Conservation (phyloP, 306 rosid species). For the Trichosanthes truncata region DNA sequence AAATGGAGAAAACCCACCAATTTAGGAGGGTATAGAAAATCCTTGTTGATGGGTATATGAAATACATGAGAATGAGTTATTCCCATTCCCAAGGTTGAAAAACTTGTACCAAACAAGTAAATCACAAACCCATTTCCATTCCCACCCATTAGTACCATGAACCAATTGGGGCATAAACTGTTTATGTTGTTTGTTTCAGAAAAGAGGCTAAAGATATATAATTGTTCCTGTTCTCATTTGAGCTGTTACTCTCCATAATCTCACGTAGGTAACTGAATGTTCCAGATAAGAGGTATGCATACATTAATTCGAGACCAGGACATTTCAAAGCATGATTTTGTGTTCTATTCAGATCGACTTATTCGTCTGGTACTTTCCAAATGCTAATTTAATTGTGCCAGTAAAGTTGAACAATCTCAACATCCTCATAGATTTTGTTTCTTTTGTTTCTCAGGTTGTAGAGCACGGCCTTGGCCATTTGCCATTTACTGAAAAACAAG, state of each 20-base stretch:
- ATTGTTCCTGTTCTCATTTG: neutral
- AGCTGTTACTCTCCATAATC: slow-evolving; percentile 11
- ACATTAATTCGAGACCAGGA: slow-evolving; percentile 83
- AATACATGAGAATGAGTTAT: too few relatives aligned
- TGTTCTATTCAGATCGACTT: slow-evolving; percentile 93
- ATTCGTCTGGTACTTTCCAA: slow-evolving; percentile 65
- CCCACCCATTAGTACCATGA: too few relatives aligned
- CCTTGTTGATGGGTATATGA: too few relatives aligned
- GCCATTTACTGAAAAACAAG: slow-evolving; percentile 96
- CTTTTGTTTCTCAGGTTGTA: slow-evolving; percentile 55
- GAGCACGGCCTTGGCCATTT: slow-evolving; percentile 98
- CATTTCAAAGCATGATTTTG: slow-evolving; percentile 89
- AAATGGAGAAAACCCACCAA: too few relatives aligned
- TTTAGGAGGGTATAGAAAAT: too few relatives aligned
- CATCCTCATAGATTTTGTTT: neutral
- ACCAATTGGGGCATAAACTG: too few relatives aligned
- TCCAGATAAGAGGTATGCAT: slow-evolving; percentile 97
- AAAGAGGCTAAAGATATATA: neutral
- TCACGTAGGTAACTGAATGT: slow-evolving; percentile 23
- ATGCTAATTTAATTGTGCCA: neutral
- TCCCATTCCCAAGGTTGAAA: too few relatives aligned
- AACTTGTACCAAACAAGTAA: too few relatives aligned
- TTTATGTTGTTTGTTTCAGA: neutral
- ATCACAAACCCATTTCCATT: too few relatives aligned
- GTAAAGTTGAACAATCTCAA: neutral